Conservation (phyloP, 306 rosid genomes). For the Dryas alaskensis region DNA sequence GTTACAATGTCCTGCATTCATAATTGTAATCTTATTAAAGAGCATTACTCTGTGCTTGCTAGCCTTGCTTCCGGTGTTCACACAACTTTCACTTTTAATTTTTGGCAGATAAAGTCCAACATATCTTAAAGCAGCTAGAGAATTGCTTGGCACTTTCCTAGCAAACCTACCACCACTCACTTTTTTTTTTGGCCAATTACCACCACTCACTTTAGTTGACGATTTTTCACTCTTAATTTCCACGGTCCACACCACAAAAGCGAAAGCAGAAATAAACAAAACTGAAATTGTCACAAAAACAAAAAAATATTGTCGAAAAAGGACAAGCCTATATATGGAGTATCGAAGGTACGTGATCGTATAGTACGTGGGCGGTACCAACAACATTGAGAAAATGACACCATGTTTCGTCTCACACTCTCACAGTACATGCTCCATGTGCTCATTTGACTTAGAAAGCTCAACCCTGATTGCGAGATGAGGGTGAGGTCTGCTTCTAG, state of each 20-base stretch:
- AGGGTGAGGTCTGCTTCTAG: neutral
- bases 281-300: too few species aligned
- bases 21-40: neutral
- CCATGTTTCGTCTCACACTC: neutral
- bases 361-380: neutral
- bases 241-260: too few species aligned
- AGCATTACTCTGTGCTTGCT: neutral
- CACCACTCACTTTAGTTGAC: too few species aligned
- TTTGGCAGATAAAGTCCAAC: too few species aligned
- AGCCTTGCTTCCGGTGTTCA: too few species aligned
- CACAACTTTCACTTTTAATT: too few species aligned
- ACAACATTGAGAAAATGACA: neutral
- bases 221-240: too few species aligned
- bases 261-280: too few species aligned
- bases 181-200: too few species aligned
- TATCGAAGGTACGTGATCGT: conserved; percentile 4
- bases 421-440: neutral
- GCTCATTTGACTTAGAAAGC: neutral
- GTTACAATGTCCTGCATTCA: neutral
- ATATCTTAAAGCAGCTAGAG: too few species aligned
- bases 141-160: neutral
- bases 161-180: neutral
- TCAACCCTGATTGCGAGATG: neutral
- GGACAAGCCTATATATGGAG: neutral
- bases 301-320: neutral